Base-by-base conservation (phyloP, 805 yeast species). In the Suhomyces sp. region DNA sequence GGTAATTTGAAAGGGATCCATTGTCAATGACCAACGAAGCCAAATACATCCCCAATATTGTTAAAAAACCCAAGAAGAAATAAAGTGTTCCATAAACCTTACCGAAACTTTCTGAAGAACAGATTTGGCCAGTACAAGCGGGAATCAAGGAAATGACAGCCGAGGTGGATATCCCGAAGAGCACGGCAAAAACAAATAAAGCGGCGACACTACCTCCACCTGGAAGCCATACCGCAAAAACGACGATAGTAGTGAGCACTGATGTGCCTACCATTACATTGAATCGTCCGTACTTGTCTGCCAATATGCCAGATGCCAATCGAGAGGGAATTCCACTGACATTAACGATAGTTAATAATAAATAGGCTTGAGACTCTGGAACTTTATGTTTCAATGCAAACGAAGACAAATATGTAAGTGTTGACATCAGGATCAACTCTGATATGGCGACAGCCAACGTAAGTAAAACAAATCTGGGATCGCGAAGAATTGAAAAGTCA, bases 101-200 rank as follows among this genome's bases (percentile, higher is more conserved):
- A 6, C 81, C 82, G 49, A 76, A 76, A 42, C 68, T 72, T 28
- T 70, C 71, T 2, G 74, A 69, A 34, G 72, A 69, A 12, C 82
- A 75, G 22, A 80, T 75, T 33, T 74, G 78, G 1, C 80, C 81
- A 23, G 76, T 63, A 46, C 83, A 74, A 2, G 75, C 78, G 2
- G 84, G 83, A 11, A 78, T 71, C 28, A 79, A 49, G 3, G 83
- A 70, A 31, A 79, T 59, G 4, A 77, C 72, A 0, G 83, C 70
- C 4, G 82, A 76, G 4, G 80, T 67, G 31, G 71, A 60, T 38
- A 79, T 70, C 0, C 86, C 86, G 51, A 71, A 78, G 4, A 74
- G 44, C 1, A 60, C 65, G 10, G 76, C 58, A 43, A 74, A 78
- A 2, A 69, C 72, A 53, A 47, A 55, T 65, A 72, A 28, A 60